These are phyloP conservation scores for Diospyros lotus DNA, from an alignment of 148 eudicot genomes.

Conservation along the genomic window DNA sequence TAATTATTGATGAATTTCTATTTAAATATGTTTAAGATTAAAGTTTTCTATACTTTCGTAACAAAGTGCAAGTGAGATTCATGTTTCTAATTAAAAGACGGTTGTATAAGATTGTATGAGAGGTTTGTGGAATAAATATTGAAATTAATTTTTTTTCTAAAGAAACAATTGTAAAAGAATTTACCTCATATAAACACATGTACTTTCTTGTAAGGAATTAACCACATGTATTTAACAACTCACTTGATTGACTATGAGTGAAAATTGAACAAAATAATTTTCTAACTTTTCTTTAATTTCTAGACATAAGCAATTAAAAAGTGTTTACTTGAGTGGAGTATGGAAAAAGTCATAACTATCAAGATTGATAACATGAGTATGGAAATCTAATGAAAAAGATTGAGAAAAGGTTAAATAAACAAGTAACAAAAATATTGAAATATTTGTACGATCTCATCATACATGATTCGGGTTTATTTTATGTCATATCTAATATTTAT, in stretches of 20 bases:
- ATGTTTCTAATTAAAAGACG: no score
- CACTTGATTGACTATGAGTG: slow-evolving; percentile 7
- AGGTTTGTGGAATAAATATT: no score
- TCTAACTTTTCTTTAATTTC: slow-evolving; percentile 12
- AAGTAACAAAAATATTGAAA: neutral
- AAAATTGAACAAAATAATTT: slow-evolving; percentile 17
- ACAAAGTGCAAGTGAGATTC: neutral
- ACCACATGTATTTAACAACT: slow-evolving; percentile 10
- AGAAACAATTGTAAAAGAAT: neutral
- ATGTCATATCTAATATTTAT: neutral
- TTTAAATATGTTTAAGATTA: neutral
- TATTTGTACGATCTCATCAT: neutral
- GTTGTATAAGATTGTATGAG: neutral
- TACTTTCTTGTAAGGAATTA: slow-evolving; percentile 8
- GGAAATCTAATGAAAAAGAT: no score
- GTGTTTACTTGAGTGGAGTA: slow-evolving; percentile 11
- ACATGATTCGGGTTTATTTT: neutral
- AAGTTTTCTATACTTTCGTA: neutral
- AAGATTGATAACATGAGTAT: slow-evolving; percentile 18
- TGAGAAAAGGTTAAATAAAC: no score
- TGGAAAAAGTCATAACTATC: slow-evolving; percentile 1
- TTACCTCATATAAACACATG: slow-evolving; percentile 14
- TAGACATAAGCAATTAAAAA: slow-evolving; percentile 8
- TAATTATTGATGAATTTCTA: neutral
- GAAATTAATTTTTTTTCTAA: no score